These are phyloP conservation scores for Leccinum fallax DNA, from an alignment of 1,284 basidiomycete genomes.

Conservation along the genomic window DNA sequence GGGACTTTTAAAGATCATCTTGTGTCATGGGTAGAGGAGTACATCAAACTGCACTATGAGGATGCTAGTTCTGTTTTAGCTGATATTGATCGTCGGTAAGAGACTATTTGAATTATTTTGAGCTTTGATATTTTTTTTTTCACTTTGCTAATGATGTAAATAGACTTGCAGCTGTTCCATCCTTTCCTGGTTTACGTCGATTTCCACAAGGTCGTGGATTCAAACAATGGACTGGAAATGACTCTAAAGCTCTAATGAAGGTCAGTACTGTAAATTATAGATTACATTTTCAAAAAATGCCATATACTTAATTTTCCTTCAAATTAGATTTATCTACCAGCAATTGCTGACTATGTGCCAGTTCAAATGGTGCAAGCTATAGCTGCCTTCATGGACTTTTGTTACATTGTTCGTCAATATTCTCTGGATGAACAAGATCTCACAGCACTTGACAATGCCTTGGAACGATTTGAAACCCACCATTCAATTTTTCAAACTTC, in stretches of 20 bases:
- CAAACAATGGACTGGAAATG: neutral
- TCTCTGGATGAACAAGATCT: neutral
- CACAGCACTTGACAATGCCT: neutral
- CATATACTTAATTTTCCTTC: no score
- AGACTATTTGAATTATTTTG: neutral
- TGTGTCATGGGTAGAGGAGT: neutral
- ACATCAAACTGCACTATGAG: neutral
- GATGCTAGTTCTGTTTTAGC: neutral
- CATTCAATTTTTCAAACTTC: neutral
- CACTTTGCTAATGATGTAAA: neutral
- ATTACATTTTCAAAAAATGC: neutral
- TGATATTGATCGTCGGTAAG: neutral
- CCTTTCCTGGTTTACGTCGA: neutral
- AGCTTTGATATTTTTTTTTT: no score
- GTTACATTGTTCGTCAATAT: neutral
- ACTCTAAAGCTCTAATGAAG: neutral
- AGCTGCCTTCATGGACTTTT: slow-evolving; percentile 14
- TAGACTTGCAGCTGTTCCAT: neutral
- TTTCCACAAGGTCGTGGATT: neutral
- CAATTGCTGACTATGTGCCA: slow-evolving; percentile 16
- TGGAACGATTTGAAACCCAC: neutral
- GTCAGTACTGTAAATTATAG: neutral
- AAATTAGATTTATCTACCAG: slow-evolving; percentile 3
- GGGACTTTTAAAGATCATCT: neutral
- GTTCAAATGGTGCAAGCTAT: slow-evolving; percentile 13